Base-by-base conservation (phyloP, 2,329 filamentous ascomycete species). In the Curvularia spicifera region DNA sequence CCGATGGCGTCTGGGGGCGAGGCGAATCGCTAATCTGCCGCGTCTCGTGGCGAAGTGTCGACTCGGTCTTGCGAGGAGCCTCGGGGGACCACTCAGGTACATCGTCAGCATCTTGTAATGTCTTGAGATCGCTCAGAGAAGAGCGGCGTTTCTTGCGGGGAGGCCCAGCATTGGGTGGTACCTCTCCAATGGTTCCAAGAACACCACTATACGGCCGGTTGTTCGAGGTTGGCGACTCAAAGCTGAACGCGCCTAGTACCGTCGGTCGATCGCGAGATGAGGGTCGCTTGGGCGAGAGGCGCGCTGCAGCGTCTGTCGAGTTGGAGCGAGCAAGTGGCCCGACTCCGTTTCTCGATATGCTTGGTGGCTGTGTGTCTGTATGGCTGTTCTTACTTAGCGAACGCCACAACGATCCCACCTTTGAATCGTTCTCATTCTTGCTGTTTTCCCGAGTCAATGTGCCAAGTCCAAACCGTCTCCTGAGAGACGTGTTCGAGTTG, bases 401-500 rank as follows among this genome's bases (percentile, higher is more conserved):
- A 54, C 93, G 87, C 87, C 93, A 93, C 22, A 97, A 87, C 0
- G 91, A 94, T 42, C 88, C 83, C 37, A 91, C 87, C 64, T 86
- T 85, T 43, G 91, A 90, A 43, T 87, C 81, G 39, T 86, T 85
- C 55, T 88, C 85, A 22, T 83, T 85, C 74, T 89, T 94, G 80
- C 90, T 93, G 70, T 91, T 93, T 68, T 95, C 90, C 54, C 91
- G 86, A 39, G 91, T 83, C 29, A 96, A 77, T 3, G 82, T 87
- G 56, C 93, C 88, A 59, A 96, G 88, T 1, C 92, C 93, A 72
- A 97, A 93, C 64, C 93, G 91, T 71, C 89, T 89, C 46, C 93
- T 84, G 28, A 97, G 82, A 0, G 93, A 97, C 5, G 93, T 96
- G 68, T 96, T 96, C 1, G 93, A 97, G 10, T 87, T 90, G 55